Evolutionary conservation across 805 yeast species (phyloP), one percentile per base, ranked within the genome.

Genomic region (Yarrowia deformans): DNA sequence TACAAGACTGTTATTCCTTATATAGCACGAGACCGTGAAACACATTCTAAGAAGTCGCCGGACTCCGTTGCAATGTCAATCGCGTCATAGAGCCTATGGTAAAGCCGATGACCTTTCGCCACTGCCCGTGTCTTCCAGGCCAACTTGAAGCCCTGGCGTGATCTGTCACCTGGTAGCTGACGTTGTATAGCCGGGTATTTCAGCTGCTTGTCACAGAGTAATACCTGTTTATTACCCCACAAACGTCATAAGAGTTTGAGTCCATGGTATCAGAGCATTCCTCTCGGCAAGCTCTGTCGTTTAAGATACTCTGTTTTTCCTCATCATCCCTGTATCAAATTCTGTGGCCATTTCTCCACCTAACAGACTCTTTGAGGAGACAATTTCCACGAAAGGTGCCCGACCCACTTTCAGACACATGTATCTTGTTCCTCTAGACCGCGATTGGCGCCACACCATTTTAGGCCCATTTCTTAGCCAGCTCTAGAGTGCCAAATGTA

Each of bases 401-500:
- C 23, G 32, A 54, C 16, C 29, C 58, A 9, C 42, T 8, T 4
- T 18, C 58, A 18, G 14, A 39, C 60, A 39, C 60, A 37, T 54
- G 60, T 37, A 54, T 54, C 60, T 19, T 14, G 42, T 52, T 18
- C 37, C 43, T 39, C 45, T 54, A 35, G 60, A 18, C 60, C 45
- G 45, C 18, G 35, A 39, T 34, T 54, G 39, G 60, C 60, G 60
- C 60, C 60, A 54, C 60, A 23, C 60, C 39, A 54, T 13, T 8
- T 54, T 54, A 54, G 60, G 13, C 3, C 16, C 45, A n/a, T 37
- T 54, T 39, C 35, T 54, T 54, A 54, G 60, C 34, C 60, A 39
- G 60, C 60, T 54, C 60, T 54, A 54, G 60, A 54, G 60, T 54
- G 56, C 60, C 5, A 54, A 54, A 35, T 37, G 58, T 37, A 54